Base-by-base conservation (phyloP, 176 grass and related monocot genomes). In the Alloteropsis semialata region DNA sequence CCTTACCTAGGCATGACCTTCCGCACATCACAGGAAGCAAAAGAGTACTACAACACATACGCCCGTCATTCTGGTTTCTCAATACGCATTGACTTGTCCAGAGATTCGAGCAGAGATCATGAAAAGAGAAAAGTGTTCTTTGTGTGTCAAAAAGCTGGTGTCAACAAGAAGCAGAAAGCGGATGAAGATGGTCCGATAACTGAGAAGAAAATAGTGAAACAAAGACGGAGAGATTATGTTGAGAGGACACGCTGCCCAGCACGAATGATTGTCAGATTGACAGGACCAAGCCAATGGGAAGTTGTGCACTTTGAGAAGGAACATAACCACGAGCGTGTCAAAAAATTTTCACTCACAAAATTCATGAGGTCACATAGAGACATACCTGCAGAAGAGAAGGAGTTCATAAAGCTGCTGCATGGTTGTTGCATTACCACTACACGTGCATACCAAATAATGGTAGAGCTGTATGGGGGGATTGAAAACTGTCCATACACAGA, bases 91-190 rank as follows among this genome's bases (percentile, higher is more conserved):
- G 64, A 67, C 64, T 39, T 18, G 0, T 41, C 34, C 2, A 9
- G 1, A 0, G 19, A 22, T 5, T 12, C 21, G 4, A 22, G 36
- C 1, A 22, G 4, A 3, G 9, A 10, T 0, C 4, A 1, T 5
- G 21, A 21, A 0, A n/a, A 39, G 8, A 39, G 7, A 1, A 67
- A 41, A 2, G 1, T 12, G 9, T 5, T n/a, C 0, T 41, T n/a
- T 67, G 64, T 67, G 22, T 67, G 63, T 12, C 19, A 66, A 1
- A 66, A 66, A 22, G 33, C 19, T n/a, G 64, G 64, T 1, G 19
- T 39, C 3, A 67, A 67, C 18, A 67, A 39, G 36, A 39, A n/a
- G 19, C 9, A 38, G 5, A 41, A 67, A 39, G 2, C 0, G 15
- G 33, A 10, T 11, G 19, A 1, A 0, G 36, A 67, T 39, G 64